Conservation (phyloP, 2,329 filamentous ascomycete species). For the Alternaria rosae region DNA sequence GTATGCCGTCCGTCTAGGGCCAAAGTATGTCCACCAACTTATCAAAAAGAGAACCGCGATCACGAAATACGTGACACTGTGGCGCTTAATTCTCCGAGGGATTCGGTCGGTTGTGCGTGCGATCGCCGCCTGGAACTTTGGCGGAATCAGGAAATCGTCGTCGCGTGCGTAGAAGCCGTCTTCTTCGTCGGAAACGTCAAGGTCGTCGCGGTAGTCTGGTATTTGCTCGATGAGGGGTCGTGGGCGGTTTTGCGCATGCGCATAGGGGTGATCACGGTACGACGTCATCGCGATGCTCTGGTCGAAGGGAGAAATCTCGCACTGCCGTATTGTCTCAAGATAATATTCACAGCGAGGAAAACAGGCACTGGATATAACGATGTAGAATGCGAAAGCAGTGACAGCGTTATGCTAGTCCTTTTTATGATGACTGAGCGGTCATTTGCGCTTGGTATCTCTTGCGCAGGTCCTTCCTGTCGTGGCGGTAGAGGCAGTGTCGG, state of each 20-base stretch:
- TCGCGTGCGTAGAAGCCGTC: constrained; percentile 47
- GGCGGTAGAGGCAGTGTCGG: neutral
- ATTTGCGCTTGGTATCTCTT: neutral
- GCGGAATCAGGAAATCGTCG: constrained; percentile 43
- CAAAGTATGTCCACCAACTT: constrained; percentile 48
- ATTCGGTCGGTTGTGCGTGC: constrained; percentile 36
- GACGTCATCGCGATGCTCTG: constrained; percentile 26
- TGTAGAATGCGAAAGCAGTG: neutral
- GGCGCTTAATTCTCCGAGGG: constrained; percentile 47
- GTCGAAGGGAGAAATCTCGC: neutral
- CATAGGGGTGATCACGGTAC: constrained; percentile 28
- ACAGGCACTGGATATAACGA: neutral
- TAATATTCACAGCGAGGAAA: neutral
- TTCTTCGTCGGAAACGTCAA: constrained; percentile 52
- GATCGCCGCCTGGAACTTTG: constrained; percentile 42
- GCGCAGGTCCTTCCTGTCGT: constrained; percentile 1
- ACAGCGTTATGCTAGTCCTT: neutral
- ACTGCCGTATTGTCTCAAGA: neutral
- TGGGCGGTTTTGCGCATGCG: constrained; percentile 21
- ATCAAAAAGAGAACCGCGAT: constrained; percentile 40
- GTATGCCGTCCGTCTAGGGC: constrained; percentile 47
- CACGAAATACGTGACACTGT: constrained; percentile 42
- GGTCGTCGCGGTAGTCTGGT: constrained; percentile 31
- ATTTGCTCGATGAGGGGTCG: constrained; percentile 43
- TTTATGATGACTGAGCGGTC: neutral